Evolutionary conservation across 331 rosid species (phyloP).

Genomic region (Erythrophleum ivorense): DNA sequence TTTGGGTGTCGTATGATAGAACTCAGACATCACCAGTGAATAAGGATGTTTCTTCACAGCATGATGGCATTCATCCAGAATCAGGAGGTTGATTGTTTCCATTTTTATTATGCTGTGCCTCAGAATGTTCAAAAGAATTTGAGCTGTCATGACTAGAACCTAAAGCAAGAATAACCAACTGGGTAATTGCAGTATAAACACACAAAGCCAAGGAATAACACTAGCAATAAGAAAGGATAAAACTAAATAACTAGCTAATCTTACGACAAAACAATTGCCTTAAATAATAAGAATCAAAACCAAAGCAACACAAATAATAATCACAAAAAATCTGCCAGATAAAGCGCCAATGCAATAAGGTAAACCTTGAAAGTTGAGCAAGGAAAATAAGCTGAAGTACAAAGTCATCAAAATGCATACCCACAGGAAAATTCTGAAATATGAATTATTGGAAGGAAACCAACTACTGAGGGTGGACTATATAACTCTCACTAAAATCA

Average conservation of each 20-base stretch:
- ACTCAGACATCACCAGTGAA: slow-evolving; percentile 98
- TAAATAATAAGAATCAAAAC: slow-evolving; percentile 4
- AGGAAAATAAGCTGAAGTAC: background rate
- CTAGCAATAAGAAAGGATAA: slow-evolving; percentile 7
- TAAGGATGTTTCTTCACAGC: slow-evolving; percentile 99
- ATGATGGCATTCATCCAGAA: slow-evolving; percentile 98
- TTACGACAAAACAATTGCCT: background rate
- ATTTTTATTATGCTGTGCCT: slow-evolving; percentile 96
- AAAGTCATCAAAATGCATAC: slow-evolving; percentile 22
- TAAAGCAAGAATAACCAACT: slow-evolving; percentile 52
- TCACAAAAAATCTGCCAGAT: slow-evolving; percentile 12
- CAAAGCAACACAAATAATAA: slow-evolving; percentile 15
- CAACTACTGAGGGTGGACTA: background rate
- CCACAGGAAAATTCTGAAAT: background rate
- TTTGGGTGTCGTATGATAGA: slow-evolving; percentile 91
- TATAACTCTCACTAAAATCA: background rate
- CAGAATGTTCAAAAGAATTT: slow-evolving; percentile 95
- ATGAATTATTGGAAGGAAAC: background rate
- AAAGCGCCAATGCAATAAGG: slow-evolving; percentile 3
- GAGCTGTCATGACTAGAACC: slow-evolving; percentile 99
- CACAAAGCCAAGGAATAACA: slow-evolving; percentile 34
- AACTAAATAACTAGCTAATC: slow-evolving; percentile 6
- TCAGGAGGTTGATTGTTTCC: slow-evolving; percentile 87
- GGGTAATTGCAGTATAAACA: slow-evolving; percentile 26
- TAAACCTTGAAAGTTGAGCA: slow-evolving; percentile 7